Base-by-base conservation (phyloP, 1,284 basidiomycete genomes). In the Pseudomicrostroma phylloplanum region DNA sequence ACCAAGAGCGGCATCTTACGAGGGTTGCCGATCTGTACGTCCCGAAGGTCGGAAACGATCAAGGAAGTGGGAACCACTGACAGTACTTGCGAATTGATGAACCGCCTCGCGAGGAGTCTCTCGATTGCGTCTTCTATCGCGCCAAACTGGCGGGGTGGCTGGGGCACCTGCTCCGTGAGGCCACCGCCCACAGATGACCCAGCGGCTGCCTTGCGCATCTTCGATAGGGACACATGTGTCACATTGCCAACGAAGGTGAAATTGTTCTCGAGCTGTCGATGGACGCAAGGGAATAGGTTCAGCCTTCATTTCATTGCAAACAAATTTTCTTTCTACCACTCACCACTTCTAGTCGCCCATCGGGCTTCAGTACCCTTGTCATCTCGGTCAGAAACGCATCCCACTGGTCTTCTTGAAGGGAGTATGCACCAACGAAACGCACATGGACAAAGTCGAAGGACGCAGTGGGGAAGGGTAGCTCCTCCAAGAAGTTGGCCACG, bases 381-480 rank as follows among this genome's bases (percentile, higher is more conserved):
- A 59, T 57, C 15, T 72, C 71, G 6, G 60, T 49, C 11, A 74
- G 55, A 8, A 74, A 15, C 15, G 66, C 63, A 42, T 61, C 30
- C 72, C 71, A 73, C 53, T 60, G 65, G 43, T 71, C 66, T 48
- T 74, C 71, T 12, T 70, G 69, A 11, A 74, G 59, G 39, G 43
- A 58, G 26, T 26, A 23, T 23, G 23, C 26, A 23, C 43, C 57
- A n/a, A 74, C 12, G 55, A 61, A 70, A 7, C 72, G 65, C 7
- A 70, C 62, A 43, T 74, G 73, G 42, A 74, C 65, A 15, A 64
- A 74, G 62, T 74, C 73, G 60, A 74, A 74, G 46, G 61, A 63
- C 25, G 61, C 66, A 55, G 73, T 69, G 8, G 73, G 73, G 56
- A 74, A 74, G 0, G 71, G 70, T 15, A 72, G 49, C 11, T 61